Conservation (phyloP, 192 early-diverging fungal species). For the Podila epicladia region DNA sequence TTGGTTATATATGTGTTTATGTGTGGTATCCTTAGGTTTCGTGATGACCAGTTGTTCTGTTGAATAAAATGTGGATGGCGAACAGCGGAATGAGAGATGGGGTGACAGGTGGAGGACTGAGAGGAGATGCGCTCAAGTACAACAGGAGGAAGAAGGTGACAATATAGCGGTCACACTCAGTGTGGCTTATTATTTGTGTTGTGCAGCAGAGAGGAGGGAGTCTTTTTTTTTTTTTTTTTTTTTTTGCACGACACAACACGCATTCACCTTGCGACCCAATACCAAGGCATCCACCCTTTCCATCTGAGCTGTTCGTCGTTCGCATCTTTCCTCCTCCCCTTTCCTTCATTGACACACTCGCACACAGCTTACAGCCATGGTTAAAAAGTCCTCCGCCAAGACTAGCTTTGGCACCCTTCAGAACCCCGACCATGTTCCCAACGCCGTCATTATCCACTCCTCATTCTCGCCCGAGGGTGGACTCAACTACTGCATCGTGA, state of each 20-base stretch:
- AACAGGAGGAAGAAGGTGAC: too few species aligned
- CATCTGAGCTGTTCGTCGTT: background rate
- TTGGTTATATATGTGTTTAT: too few species aligned
- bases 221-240: background rate
- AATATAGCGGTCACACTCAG: background rate
- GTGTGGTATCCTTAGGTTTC: too few species aligned
- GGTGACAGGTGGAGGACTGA: background rate
- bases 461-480: slow-evolving; percentile 50
- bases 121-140: background rate
- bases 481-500: slow-evolving; percentile 63
- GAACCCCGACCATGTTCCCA: slow-evolving; percentile 49
- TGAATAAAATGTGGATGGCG: too few species aligned
- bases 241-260: background rate
- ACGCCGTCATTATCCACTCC: slow-evolving; percentile 45
- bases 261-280: background rate
- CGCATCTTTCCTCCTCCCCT: too few species aligned
- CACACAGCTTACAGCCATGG: slow-evolving; percentile 18
- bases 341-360: too few species aligned
- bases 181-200: slow-evolving; percentile 6
- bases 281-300: background rate
- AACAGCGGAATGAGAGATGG: background rate
- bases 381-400: slow-evolving; percentile 41
- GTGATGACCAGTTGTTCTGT: too few species aligned
- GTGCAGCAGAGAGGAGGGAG: background rate
- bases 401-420: slow-evolving; percentile 49